A percentile compares a stretch with the other conserved stretches of the same genome.
Conservation (phyloP, 129 eudicot species). For the Glebionis coronaria region DNA sequence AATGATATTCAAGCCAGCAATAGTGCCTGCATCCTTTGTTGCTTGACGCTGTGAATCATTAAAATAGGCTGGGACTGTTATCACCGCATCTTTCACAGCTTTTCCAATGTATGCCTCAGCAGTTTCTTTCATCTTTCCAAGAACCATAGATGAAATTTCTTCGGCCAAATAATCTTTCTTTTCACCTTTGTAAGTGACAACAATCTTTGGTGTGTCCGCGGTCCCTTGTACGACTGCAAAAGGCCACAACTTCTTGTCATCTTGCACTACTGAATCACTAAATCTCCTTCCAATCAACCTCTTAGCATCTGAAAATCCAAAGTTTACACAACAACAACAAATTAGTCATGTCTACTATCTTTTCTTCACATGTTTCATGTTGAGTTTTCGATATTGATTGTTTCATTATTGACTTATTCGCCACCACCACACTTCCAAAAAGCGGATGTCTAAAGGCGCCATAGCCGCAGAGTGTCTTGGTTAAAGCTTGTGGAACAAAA, state of each 20-base stretch:
- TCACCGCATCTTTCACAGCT: neutral
- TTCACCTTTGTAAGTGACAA: neutral
- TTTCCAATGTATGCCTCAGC: neutral
- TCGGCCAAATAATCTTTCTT: neutral
- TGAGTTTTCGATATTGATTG: too few species aligned
- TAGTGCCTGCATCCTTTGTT: neutral
- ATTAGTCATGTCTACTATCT: too few species aligned
- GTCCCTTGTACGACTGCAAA: neutral
- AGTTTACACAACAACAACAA: too few species aligned
- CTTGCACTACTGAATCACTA: neutral
- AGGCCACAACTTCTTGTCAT: neutral
- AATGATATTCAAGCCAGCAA: neutral
- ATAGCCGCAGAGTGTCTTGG: too few species aligned
- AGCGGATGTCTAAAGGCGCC: too few species aligned
- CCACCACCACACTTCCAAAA: too few species aligned
- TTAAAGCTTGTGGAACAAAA: too few species aligned
- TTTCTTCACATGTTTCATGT: too few species aligned
- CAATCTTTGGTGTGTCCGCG: neutral
- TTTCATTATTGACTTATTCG: too few species aligned
- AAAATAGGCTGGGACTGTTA: neutral
- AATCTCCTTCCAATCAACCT: slow-evolving; percentile 7
- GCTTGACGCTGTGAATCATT: neutral
- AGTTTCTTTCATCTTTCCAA: neutral
- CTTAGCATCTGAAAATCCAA: neutral
- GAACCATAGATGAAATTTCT: neutral